Percentiles rank a stretch among this genome's conserved stretches.
These are phyloP conservation scores for Quercus phellos DNA, from an alignment of 331 rosid species.

Conservation along the genomic window DNA sequence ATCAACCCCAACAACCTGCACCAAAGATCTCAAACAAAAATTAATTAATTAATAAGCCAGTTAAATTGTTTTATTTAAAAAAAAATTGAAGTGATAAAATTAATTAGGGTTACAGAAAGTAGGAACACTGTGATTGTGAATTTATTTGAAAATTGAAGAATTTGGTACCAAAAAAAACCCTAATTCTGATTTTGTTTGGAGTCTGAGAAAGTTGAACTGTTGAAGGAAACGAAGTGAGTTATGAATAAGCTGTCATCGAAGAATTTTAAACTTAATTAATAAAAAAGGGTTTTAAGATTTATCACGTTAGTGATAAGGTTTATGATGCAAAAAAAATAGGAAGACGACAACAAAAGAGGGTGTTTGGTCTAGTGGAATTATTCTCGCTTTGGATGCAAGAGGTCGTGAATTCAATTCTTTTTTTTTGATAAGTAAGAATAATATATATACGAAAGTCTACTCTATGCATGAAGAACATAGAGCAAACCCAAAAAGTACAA, in stretches of 20 bases:
- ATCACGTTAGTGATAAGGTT: too few species aligned
- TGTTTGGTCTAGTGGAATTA: conserved; percentile 50
- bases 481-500: too few species aligned
- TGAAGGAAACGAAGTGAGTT: neutral
- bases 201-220: neutral
- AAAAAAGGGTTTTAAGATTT: too few species aligned
- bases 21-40: too few species aligned
- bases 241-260: neutral
- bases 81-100: neutral
- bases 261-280: too few species aligned
- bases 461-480: too few species aligned
- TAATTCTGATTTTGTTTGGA: neutral
- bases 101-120: neutral
- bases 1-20: conserved; percentile 63
- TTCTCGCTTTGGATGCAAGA: conserved; percentile 99
- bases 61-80: too few species aligned
- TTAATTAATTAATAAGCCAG: neutral
- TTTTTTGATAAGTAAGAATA: too few species aligned
- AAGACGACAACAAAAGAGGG: too few species aligned
- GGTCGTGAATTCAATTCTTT: conserved; percentile 93
- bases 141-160: neutral
- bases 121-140: neutral
- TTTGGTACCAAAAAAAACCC: conserved; percentile 17
- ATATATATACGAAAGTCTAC: too few species aligned
- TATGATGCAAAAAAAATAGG: too few species aligned